Evolutionary conservation across 2,329 filamentous ascomycete genomes (phyloP).

Genomic region (Pyricularia sp.): DNA sequence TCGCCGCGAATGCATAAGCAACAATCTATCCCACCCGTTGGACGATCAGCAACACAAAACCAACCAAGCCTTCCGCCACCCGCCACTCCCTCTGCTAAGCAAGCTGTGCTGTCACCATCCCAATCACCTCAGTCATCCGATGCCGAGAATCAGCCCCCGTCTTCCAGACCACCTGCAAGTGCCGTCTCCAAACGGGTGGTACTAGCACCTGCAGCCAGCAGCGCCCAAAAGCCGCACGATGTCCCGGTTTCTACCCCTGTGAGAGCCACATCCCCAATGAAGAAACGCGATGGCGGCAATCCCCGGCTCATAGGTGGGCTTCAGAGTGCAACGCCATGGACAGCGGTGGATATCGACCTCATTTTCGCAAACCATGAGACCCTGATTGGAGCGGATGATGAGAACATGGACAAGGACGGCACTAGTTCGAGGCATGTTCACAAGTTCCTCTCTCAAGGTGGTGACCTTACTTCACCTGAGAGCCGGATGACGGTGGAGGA

Average conservation of each 20-base stretch:
- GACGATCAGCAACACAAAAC: background rate
- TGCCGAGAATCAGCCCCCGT: slow-evolving; percentile 67
- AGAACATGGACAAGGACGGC: slow-evolving; percentile 31
- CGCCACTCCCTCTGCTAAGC: slow-evolving; percentile 36
- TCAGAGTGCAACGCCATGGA: slow-evolving; percentile 53
- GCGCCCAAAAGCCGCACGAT: slow-evolving; percentile 8
- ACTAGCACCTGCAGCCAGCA: slow-evolving; percentile 24
- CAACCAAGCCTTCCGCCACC: slow-evolving; percentile 15
- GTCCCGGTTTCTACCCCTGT: slow-evolving; percentile 26
- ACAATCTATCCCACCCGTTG: slow-evolving; percentile 1
- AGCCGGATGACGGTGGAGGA: slow-evolving; percentile 87
- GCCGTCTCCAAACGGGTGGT: slow-evolving; percentile 31
- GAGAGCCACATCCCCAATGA: slow-evolving; percentile 43
- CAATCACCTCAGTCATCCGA: slow-evolving; percentile 65
- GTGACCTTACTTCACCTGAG: slow-evolving; percentile 59
- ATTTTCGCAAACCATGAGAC: slow-evolving; percentile 32
- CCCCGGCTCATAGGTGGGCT: slow-evolving; percentile 33
- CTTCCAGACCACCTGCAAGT: slow-evolving; percentile 42
- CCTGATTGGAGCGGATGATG: slow-evolving; percentile 16
- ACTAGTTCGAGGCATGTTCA: slow-evolving; percentile 26
- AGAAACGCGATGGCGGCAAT: slow-evolving; percentile 28
- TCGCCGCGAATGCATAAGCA: background rate
- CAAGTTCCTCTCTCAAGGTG: slow-evolving; percentile 38
- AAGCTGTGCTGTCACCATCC: slow-evolving; percentile 46
- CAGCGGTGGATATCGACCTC: slow-evolving; percentile 60